Evolutionary conservation across 2,329 filamentous ascomycete species (phyloP), one percentile per base, ranked within the genome.

Genomic region (Hysterium pulicare): DNA sequence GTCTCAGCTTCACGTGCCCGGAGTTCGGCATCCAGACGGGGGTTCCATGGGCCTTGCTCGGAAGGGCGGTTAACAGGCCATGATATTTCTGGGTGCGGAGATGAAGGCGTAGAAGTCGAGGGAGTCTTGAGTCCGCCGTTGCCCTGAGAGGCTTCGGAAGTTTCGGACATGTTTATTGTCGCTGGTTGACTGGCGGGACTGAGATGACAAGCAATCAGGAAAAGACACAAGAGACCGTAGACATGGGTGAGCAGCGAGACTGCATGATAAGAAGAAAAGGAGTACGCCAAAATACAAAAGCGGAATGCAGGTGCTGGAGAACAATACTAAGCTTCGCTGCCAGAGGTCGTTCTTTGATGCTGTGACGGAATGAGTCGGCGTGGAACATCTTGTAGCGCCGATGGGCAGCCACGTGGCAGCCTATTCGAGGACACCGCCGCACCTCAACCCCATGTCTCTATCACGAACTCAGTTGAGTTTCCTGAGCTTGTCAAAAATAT

Each of bases 21-120:
- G 11, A 62, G 28, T 23, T 51, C 45, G 7, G 52, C 48, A 26
- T 64, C 61, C 15, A 61, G 44, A 23, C 59, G 51, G 11, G 58
- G 52, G 3, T 57, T 55, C 53, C 57, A 58, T 10, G 50, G 40
- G 11, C 53, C 55, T 20, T 47, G 47, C 16, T 56, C 50, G 9
- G 42, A 31, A 6, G 58, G 54, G 5, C 58, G 56, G 37, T 61
- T 58, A 8, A 52, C 41, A 15, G 60, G 57, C 44, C 57, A 53
- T 19, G 64, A 64, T 23, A 64, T 64, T 33, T 58, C 51, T 38
- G 55, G 49, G 39, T 45, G 43, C 16, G 59, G 49, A 28, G 56
- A 50, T 19, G 19, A n/a, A n/a, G 35, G 35, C 16, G 35, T 15
- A 2, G 35, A 15, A n/a, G 37, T 8, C n/a, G 37, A 40, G 15